Percentiles rank a stretch among this genome's conserved stretches.
These are phyloP conservation scores for Alnus glutinosa DNA, from an alignment of 306 rosid species.

Conservation along the genomic window DNA sequence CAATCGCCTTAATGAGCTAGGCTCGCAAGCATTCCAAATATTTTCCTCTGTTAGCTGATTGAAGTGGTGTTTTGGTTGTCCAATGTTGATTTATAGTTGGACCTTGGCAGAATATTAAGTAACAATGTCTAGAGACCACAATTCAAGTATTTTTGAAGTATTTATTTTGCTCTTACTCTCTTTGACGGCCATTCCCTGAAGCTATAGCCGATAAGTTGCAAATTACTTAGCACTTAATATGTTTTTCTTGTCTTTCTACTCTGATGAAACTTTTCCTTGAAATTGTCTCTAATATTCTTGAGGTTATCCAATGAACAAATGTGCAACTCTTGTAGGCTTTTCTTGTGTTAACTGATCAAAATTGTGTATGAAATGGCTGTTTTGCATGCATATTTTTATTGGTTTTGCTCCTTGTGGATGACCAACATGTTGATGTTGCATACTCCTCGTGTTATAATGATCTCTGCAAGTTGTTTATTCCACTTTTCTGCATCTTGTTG, in stretches of 20 bases:
- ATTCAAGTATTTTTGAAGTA: neutral
- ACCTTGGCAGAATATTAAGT: neutral
- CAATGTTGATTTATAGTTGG: neutral
- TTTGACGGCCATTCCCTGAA: neutral
- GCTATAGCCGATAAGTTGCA: neutral
- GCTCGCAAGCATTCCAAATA: neutral
- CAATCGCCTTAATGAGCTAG: neutral
- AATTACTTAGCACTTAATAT: neutral
- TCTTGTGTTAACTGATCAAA: neutral
- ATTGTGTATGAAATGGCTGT: neutral
- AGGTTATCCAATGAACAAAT: neutral
- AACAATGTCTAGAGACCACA: neutral
- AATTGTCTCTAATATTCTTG: neutral
- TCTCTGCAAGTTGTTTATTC: neutral
- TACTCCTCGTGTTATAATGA: neutral
- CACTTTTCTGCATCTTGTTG: constrained; percentile 1
- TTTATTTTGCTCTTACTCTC: neutral
- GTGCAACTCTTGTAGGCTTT: neutral
- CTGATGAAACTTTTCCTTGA: neutral
- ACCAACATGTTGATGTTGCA: neutral
- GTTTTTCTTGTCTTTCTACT: neutral
- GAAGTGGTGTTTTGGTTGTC: neutral
- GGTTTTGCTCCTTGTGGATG: neutral
- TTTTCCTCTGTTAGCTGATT: neutral
- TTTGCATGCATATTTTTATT: neutral